Evolutionary conservation across 2,329 filamentous ascomycete species (phyloP).

Genomic region (Epichloe baconii): DNA sequence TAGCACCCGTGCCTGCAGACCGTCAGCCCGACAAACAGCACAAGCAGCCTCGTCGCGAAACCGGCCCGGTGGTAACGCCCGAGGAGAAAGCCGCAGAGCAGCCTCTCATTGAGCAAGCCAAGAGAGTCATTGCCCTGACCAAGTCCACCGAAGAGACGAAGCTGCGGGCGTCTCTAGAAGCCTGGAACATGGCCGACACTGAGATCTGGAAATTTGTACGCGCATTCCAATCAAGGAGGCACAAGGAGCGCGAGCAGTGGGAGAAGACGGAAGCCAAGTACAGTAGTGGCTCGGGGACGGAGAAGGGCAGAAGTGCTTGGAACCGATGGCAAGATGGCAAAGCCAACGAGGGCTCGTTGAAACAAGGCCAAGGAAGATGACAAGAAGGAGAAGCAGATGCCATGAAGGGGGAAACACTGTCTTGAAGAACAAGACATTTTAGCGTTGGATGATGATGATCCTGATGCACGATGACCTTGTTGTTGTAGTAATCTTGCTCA

Average conservation of each 20-base stretch:
- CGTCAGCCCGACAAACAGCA: conserved; percentile 9
- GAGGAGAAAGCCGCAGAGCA: conserved; percentile 43
- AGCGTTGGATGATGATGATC: neutral
- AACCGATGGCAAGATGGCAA: conserved; percentile 24
- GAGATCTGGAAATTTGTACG: conserved; percentile 66
- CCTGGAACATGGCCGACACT: conserved; percentile 58
- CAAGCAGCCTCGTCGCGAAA: conserved; percentile 21
- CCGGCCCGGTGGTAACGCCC: conserved; percentile 36
- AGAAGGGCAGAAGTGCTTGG: conserved; percentile 26
- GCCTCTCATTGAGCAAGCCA: conserved; percentile 33
- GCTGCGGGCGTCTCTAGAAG: conserved; percentile 43
- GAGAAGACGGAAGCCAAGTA: conserved; percentile 56
- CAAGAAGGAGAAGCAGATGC: neutral
- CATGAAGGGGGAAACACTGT: neutral
- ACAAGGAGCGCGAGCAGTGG: conserved; percentile 53
- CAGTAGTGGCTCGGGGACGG: conserved; percentile 45
- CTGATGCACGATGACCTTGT: neutral
- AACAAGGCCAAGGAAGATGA: neutral
- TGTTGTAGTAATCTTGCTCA: neutral
- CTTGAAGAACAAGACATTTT: neutral
- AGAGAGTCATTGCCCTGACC: conserved; percentile 36
- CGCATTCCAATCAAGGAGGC: conserved; percentile 50
- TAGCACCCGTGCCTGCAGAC: conserved; percentile 13
- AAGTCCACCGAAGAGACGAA: conserved; percentile 30
- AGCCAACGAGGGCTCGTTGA: neutral